Base-by-base conservation (phyloP, 148 eudicot genomes). In the Camellia lanceoleosa region DNA sequence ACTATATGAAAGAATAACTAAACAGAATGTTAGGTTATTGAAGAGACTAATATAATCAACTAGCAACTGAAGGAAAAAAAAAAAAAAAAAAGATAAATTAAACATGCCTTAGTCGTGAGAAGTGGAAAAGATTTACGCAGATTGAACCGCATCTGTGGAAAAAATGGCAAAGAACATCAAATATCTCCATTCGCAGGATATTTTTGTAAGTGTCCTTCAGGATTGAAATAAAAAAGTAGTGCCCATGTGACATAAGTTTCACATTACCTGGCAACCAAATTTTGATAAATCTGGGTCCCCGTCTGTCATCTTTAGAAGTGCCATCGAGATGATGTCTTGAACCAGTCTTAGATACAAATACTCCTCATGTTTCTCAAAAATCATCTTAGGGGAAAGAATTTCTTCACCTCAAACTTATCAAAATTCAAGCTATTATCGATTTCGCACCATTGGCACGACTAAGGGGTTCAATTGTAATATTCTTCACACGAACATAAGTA, bases 221-320 rank as follows among this genome's bases (percentile, higher is more conserved):
- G 55, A 63, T 4, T 47, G 51, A 20, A 56, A 55, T 52, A 52
- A 1, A 16, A 42, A 8, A 47, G 44, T 54, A 72, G 59, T 52
- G 49, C 30, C 63, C 42, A 47, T 16, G 4, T 15, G 64, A 41
- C 3, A 46, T 19, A 46, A 44, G 72, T 52, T 47, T 62, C 77
- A 69, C 14, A 68, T 43, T 82, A 96, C 99, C 99, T 96, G 99
- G 79, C 95, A 92, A 80, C 98, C 99, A 84, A 96, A 96, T 82
- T 88, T 89, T 6, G 99, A 96, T 30, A n/a, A n/a, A n/a, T n/a
- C n/a, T n/a, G n/a, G 71, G 98, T 94, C 62, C 98, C 94, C 7
- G 99, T 93, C 97, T 87, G 66, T 96, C 99, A 85, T 80, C 93
- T 87, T 94, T 96, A 10, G 75, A 56, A 78, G 80, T 90, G 5